Base-by-base conservation (phyloP, 1,284 basidiomycete genomes). In the Cryptococcus sp. region DNA sequence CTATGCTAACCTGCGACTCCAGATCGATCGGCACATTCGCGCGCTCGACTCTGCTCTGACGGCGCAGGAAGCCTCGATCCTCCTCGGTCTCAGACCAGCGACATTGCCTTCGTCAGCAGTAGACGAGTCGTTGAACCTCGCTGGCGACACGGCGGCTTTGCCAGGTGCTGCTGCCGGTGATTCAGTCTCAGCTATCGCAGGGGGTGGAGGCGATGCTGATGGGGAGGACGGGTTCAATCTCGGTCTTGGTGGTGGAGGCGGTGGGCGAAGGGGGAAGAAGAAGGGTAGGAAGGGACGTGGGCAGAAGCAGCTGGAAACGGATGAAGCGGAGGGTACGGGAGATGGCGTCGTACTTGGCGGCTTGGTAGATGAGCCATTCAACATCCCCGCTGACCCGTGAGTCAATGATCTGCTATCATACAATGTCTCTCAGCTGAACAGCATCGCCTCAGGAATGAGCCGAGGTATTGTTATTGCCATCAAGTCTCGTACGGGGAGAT, bases 1-100 rank as follows among this genome's bases (percentile, higher is more conserved):
- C 19, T 19, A 13, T 35, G 25, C 52, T 54, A 44, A 45, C 17
- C 22, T 40, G 19, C 45, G 38, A 19, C 23, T 25, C 27, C 68
- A 78, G 73, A 78, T 83, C 41, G 82, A 83, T 61, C 67, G 81
- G 42, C 81, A 82, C 62, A 81, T 82, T 51, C 74, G 81, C n/a
- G 77, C 81, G 3, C 74, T 83, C 20, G 82, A 83, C 67, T 77
- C 73, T 0, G 81, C 81, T 11, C 57, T 80, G 3, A 60, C 67
- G 11, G 69, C 72, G 1, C 74, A 78, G 51, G 75, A 78, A 60
- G 67, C 75, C 3, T 70, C 72, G n/a, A 66, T 78, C 47, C 62
- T 76, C 23, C 65, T 76, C 22, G 76, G 76, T 16, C 62, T 77
- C 1, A 61, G 72, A 13, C 65, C 69, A 7, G 60, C 62, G 15